phyloP scores from a whole-genome alignment of 1,284 basidiomycete species.

The Neotropicomus parvogracilis region DNA sequence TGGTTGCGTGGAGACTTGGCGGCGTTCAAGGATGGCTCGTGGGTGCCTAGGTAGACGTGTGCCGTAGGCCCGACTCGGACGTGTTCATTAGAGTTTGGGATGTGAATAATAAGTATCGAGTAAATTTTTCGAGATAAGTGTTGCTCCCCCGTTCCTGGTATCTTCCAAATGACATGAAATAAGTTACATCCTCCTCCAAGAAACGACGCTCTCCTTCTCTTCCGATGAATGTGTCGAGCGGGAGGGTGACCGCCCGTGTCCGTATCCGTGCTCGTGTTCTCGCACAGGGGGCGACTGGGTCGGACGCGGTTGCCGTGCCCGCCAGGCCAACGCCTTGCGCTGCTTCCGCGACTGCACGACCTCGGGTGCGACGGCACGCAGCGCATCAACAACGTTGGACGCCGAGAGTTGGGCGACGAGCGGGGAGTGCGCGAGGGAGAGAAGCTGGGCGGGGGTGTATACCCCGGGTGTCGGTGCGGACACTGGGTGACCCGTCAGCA shows the following conservation, averaged over 20 bases:
- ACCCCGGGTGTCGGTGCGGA: constrained; percentile 8
- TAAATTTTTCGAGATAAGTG: too few relatives aligned
- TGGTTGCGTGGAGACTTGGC: constrained; percentile 2
- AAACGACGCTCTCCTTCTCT: constrained; percentile 8
- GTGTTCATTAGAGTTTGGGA: too few relatives aligned
- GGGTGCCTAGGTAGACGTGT: constrained; percentile 8
- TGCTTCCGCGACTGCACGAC: constrained; percentile 24
- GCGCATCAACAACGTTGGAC: background rate
- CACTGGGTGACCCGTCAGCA: background rate
- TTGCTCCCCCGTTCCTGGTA: too few relatives aligned
- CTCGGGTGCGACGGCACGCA: constrained; percentile 25
- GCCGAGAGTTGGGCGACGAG: constrained; percentile 16
- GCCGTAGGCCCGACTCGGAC: too few relatives aligned
- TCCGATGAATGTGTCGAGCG: constrained; percentile 18
- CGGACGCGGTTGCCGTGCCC: constrained; percentile 2
- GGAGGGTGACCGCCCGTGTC: constrained; percentile 8
- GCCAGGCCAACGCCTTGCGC: constrained; percentile 28
- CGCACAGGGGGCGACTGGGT: too few relatives aligned
- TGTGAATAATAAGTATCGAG: too few relatives aligned
- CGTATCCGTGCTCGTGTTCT: too few relatives aligned
- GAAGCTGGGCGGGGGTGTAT: constrained; percentile 27
- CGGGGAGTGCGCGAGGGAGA: constrained; percentile 24
- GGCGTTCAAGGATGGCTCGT: constrained; percentile 2
- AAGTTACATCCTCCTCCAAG: constrained; percentile 19
- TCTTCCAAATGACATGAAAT: too few relatives aligned